Conservation (phyloP, 139 green algal species). For the Volvox reticuliferus region DNA sequence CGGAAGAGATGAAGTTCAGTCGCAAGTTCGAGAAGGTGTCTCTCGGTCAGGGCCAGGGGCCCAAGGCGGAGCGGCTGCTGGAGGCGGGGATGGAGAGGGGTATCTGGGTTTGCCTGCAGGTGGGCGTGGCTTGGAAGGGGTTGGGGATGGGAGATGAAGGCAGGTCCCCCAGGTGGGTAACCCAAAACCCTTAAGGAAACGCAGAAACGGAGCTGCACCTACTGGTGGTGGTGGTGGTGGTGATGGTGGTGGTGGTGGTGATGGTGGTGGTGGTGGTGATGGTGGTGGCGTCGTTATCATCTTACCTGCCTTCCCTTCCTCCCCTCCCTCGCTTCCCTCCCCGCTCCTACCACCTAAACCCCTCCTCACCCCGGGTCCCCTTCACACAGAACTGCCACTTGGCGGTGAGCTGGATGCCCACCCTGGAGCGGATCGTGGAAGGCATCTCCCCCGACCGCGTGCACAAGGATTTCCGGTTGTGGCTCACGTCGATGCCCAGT, state of each 20-base stretch:
- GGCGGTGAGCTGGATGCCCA: constrained; percentile 83
- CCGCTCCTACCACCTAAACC: not conserved
- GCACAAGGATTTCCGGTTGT: constrained; percentile 86
- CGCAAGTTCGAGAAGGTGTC: constrained; percentile 90
- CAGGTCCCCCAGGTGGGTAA: too few relatives aligned
- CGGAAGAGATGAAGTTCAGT: constrained; percentile 83
- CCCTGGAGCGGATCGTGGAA: constrained; percentile 84
- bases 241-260: not conserved
- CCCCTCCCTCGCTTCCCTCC: not conserved
- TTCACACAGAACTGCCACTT: constrained; percentile 82
- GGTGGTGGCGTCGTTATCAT: too few relatives aligned
- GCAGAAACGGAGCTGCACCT: too few relatives aligned
- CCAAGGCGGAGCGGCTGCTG: constrained; percentile 86
- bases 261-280: not conserved
- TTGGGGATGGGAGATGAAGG: not conserved
- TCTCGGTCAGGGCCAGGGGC: constrained; percentile 87
- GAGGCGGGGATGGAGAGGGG: constrained; percentile 68
- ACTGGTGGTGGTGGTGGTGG: too few relatives aligned
- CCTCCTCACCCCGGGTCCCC: not conserved
- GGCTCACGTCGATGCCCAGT: constrained; percentile 84
- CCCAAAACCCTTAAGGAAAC: too few relatives aligned
- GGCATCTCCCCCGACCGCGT: constrained; percentile 71
- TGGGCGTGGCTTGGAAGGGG: not conserved
- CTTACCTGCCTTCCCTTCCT: not conserved
- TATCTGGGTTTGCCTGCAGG: constrained; percentile 81